Evolutionary conservation across 2,329 filamentous ascomycete genomes (phyloP).

Genomic region (Monosporascus sp.): DNA sequence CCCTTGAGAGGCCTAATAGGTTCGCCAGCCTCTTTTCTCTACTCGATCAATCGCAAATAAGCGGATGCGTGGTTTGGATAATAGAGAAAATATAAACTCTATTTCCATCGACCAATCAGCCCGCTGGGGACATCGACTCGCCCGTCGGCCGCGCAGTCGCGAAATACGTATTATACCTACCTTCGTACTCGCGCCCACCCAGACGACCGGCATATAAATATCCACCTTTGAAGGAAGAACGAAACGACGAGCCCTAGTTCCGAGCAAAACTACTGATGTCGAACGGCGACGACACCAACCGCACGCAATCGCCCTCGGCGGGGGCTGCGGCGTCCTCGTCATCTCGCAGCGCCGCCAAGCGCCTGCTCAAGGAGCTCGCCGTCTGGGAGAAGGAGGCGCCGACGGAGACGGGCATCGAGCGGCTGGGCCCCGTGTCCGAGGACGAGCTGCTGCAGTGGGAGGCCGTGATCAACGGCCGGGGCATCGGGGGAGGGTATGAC

Average conservation of each 20-base stretch:
- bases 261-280: not conserved
- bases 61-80: too few relatives aligned
- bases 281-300: not conserved
- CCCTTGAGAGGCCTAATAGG: not conserved
- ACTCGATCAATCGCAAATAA: too few relatives aligned
- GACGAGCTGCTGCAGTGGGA: conserved; percentile 54
- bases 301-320: conserved; percentile 1
- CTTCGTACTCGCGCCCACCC: too few relatives aligned
- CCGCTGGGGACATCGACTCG: too few relatives aligned
- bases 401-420: conserved; percentile 51
- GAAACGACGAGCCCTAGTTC: too few relatives aligned
- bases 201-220: not conserved
- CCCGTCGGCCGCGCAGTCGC: too few relatives aligned
- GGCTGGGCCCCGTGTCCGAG: conserved; percentile 50
- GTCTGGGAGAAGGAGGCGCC: conserved; percentile 45
- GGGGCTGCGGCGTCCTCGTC: conserved; percentile 14
- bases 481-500: conserved; percentile 51
- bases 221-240: too few relatives aligned
- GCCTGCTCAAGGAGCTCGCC: conserved; percentile 54
- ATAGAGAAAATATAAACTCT: too few relatives aligned
- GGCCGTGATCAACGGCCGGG: conserved; percentile 55
- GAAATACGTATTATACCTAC: too few relatives aligned
- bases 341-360: conserved; percentile 46
- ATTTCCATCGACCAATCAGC: too few relatives aligned
- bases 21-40: too few relatives aligned